Evolutionary conservation across 1,284 basidiomycete species (phyloP).

Genomic region (Apiotrichum sp.): DNA sequence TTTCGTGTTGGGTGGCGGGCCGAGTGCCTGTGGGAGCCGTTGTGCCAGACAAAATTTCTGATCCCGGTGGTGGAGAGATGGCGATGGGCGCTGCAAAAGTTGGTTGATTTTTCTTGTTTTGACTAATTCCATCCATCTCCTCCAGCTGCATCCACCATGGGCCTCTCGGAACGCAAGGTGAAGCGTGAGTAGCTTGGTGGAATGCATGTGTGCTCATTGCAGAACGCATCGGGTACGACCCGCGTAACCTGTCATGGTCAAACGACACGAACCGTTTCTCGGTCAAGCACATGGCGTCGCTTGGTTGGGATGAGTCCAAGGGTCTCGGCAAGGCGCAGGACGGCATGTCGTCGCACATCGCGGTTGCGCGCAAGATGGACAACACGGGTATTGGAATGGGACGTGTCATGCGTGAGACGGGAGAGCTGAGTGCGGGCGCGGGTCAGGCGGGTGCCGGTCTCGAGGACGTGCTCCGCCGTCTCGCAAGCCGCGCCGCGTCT

Average conservation of each 20-base stretch:
- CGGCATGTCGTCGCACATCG: conserved; percentile 46
- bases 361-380: conserved; percentile 45
- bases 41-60: conserved; percentile 19
- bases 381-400: conserved; percentile 47
- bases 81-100: too few species aligned
- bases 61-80: conserved; percentile 13
- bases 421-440: conserved; percentile 37
- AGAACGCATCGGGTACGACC: conserved; percentile 47
- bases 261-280: conserved; percentile 47
- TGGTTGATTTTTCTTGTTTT: neutral
- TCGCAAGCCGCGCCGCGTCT: conserved; percentile 22
- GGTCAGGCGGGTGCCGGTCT: conserved; percentile 45
- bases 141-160: conserved; percentile 32
- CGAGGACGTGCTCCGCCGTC: conserved; percentile 41
- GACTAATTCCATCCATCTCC: neutral
- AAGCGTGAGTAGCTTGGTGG: conserved; percentile 35
- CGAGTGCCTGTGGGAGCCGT: neutral
- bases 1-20: conserved; percentile 5
- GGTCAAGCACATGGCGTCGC: conserved; percentile 45
- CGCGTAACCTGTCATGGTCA: conserved; percentile 47
- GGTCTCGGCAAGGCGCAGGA: conserved; percentile 38
- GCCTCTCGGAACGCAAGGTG: conserved; percentile 45
- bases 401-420: conserved; percentile 42
- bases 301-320: conserved; percentile 42
- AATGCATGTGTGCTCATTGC: conserved; percentile 1